Evolutionary conservation across 2,329 filamentous ascomycete species (phyloP).

Genomic region (Tetracladium maxilliforme): DNA sequence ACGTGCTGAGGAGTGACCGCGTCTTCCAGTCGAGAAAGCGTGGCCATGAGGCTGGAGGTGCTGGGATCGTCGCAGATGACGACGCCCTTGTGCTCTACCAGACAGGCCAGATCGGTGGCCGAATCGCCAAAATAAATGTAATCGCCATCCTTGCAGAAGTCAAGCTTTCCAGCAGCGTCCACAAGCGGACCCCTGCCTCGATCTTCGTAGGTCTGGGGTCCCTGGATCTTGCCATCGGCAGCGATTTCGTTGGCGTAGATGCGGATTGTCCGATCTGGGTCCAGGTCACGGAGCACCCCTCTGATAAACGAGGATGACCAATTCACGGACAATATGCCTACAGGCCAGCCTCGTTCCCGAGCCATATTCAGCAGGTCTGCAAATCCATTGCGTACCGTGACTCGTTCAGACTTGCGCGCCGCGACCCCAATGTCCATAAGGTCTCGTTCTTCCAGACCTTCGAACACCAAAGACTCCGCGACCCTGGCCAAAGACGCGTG

Average conservation of each 20-base stretch:
- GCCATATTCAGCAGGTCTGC: too few relatives aligned
- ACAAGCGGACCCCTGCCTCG: conserved; percentile 8
- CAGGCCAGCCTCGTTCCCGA: conserved; percentile 16
- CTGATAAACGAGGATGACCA: conserved; percentile 32
- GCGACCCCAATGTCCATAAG: too few relatives aligned
- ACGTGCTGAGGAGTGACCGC: conserved; percentile 14
- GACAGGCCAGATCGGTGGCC: conserved; percentile 37
- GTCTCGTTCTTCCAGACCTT: too few relatives aligned
- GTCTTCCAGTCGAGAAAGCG: conserved; percentile 15
- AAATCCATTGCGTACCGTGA: too few relatives aligned
- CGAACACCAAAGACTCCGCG: too few relatives aligned
- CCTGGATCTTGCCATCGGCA: conserved; percentile 22
- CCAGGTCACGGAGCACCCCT: conserved; percentile 24
- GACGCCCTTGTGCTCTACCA: conserved; percentile 29
- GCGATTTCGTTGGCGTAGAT: conserved; percentile 29
- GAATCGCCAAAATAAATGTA: conserved; percentile 45
- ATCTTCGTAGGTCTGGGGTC: conserved; percentile 16
- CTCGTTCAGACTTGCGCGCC: too few relatives aligned
- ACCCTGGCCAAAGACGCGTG: too few relatives aligned
- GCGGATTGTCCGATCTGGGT: conserved; percentile 11
- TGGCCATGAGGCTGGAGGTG: conserved; percentile 12
- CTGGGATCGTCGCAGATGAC: conserved; percentile 27
- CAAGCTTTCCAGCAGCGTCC: conserved; percentile 20
- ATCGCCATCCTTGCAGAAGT: conserved; percentile 30
- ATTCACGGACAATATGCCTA: conserved; percentile 34